A percentile compares a stretch with the other conserved stretches of the same genome.
Evolutionary conservation across 768 basidiomycete species (phyloP).

Genomic region (Leccinum subtestaceum): DNA sequence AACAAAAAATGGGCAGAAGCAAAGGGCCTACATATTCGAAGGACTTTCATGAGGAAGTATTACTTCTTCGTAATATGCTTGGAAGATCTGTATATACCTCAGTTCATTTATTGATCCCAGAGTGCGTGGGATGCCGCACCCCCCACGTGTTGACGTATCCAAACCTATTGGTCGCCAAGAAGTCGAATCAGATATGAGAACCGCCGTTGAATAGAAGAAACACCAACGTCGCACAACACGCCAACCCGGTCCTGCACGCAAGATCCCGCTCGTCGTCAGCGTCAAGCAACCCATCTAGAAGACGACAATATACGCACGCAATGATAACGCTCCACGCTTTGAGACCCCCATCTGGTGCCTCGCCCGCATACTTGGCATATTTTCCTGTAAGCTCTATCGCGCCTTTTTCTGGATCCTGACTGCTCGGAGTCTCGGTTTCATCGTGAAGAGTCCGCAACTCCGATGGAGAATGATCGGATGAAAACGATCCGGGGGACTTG

Average conservation of each 20-base stretch:
- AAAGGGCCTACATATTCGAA: slow-evolving; percentile 54
- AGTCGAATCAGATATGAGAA: background rate
- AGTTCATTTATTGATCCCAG: background rate
- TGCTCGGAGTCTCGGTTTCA: background rate
- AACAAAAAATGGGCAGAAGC: background rate
- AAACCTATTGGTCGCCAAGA: slow-evolving; percentile 38
- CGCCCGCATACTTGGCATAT: slow-evolving; percentile 21
- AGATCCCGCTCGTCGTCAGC: slow-evolving; percentile 1
- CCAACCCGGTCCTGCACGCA: slow-evolving; percentile 18
- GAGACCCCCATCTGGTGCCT: slow-evolving; percentile 31
- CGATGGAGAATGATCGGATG: background rate
- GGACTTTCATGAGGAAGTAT: slow-evolving; percentile 49
- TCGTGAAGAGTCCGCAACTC: slow-evolving; percentile 14
- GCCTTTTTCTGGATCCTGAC: slow-evolving; percentile 9
- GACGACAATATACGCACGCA: slow-evolving; percentile 15
- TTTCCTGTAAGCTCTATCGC: slow-evolving; percentile 3
- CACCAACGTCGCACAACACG: slow-evolving; percentile 41
- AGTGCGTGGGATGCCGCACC: slow-evolving; percentile 35
- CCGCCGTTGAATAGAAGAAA: background rate
- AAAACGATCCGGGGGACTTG: background rate
- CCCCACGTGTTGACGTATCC: slow-evolving; percentile 78
- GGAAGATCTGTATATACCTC: slow-evolving; percentile 52
- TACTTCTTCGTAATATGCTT: slow-evolving; percentile 64
- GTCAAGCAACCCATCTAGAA: too few relatives aligned
- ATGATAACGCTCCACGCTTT: slow-evolving; percentile 33